Evolutionary conservation across 1,284 basidiomycete species (phyloP).

Genomic region (Puccinia novopanici): DNA sequence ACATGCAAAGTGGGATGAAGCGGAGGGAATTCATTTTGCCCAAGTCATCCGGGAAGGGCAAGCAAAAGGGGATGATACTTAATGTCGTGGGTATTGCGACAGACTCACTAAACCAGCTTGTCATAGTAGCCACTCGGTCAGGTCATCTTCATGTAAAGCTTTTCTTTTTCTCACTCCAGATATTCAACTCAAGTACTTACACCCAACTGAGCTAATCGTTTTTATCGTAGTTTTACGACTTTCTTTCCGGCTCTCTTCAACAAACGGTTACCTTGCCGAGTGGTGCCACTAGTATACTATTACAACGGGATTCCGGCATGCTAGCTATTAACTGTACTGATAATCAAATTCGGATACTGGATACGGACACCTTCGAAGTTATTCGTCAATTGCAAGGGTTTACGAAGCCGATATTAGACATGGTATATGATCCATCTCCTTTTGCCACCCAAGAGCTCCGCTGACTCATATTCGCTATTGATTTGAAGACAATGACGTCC

Average conservation of each 20-base stretch:
- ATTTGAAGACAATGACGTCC: slow-evolving; percentile 78
- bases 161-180: not conserved
- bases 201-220: slow-evolving; percentile 26
- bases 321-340: slow-evolving; percentile 84
- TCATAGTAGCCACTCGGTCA: slow-evolving; percentile 82
- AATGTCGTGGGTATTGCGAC: slow-evolving; percentile 78
- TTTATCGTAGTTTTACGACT: slow-evolving; percentile 82
- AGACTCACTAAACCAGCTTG: slow-evolving; percentile 78
- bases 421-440: slow-evolving; percentile 64
- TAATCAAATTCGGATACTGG: slow-evolving; percentile 76
- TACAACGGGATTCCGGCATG: slow-evolving; percentile 85
- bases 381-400: slow-evolving; percentile 86
- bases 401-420: slow-evolving; percentile 76
- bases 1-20: slow-evolving; percentile 89
- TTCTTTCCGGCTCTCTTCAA: slow-evolving; percentile 76
- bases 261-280: slow-evolving; percentile 71
- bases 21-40: slow-evolving; percentile 72
- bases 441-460: not conserved
- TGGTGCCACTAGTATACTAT: slow-evolving; percentile 69
- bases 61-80: slow-evolving; percentile 60
- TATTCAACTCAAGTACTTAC: not conserved
- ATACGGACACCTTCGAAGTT: slow-evolving; percentile 82
- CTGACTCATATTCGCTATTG: not conserved
- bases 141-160: slow-evolving; percentile 78
- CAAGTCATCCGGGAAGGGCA: slow-evolving; percentile 64